phyloP scores from a whole-genome alignment of 306 rosid species.

The Alnus rubra region DNA sequence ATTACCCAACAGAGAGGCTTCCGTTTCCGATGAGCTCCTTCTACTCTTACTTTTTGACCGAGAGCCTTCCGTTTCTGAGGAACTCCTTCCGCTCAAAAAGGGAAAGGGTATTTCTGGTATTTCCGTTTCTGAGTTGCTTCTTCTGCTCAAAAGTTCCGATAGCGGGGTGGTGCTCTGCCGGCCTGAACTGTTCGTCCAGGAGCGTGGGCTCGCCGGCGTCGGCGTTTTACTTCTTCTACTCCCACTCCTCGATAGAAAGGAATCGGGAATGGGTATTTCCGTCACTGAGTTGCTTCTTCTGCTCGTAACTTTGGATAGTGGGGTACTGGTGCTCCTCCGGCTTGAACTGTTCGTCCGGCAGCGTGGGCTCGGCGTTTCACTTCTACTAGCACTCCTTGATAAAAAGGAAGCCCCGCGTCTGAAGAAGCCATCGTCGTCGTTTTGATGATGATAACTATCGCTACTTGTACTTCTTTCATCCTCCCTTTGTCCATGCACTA shows the following conservation, averaged over 20 bases:
- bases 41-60: conserved; percentile 8
- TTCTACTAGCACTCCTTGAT: conserved; percentile 42
- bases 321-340: background rate
- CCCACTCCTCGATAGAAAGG: conserved; percentile 33
- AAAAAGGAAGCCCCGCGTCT: conserved; percentile 25
- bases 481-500: conserved; percentile 15
- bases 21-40: conserved; percentile 23
- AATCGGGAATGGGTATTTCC: conserved; percentile 22
- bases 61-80: background rate
- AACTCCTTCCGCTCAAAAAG: background rate
- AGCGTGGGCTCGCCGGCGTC: conserved; percentile 1
- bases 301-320: conserved; percentile 28
- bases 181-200: background rate
- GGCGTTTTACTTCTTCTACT: conserved; percentile 23
- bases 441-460: conserved; percentile 29
- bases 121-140: conserved; percentile 45
- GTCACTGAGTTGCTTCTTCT: conserved; percentile 19
- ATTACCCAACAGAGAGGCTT: conserved; percentile 12
- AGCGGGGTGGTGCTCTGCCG: background rate
- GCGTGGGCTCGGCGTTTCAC: conserved; percentile 40
- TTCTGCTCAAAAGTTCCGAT: conserved; percentile 25
- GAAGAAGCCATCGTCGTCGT: conserved; percentile 49
- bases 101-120: conserved; percentile 32
- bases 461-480: conserved; percentile 24
- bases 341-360: background rate